Conservation (phyloP, 345 rosid species). For the Dovyalis caffra region DNA sequence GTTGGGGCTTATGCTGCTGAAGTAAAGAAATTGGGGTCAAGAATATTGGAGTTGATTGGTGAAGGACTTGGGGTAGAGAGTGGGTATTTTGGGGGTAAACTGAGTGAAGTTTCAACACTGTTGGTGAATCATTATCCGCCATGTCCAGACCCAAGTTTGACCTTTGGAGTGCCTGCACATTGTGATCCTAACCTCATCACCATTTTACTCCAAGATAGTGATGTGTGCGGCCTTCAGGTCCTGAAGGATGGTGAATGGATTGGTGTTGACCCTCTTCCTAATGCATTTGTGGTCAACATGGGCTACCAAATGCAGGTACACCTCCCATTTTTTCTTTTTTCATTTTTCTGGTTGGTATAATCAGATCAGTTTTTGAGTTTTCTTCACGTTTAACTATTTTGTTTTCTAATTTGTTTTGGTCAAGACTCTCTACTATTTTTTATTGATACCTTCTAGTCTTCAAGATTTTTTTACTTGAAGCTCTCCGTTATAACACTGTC, state of each 20-base stretch:
- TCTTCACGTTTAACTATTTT: no score
- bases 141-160: constrained; percentile 40
- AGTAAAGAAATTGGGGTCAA: constrained; percentile 17
- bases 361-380: no score
- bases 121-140: constrained; percentile 33
- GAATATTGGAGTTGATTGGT: constrained; percentile 23
- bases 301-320: constrained; percentile 11
- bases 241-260: constrained; percentile 36
- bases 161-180: constrained; percentile 35
- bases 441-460: no score
- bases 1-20: constrained; percentile 17
- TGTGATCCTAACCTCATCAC: constrained; percentile 34
- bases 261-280: constrained; percentile 30
- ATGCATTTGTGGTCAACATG: constrained; percentile 38
- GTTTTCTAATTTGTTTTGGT: no score
- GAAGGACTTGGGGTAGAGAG: constrained; percentile 20
- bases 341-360: no score
- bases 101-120: constrained; percentile 7
- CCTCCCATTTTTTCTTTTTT: no score
- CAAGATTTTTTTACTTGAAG: no score
- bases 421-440: no score
- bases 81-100: neutral
- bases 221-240: constrained; percentile 36
- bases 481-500: no score
- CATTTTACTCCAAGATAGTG: constrained; percentile 33